Conservation (phyloP, 1,139 yeast genomes). For the Yamadazyma dendronema region DNA sequence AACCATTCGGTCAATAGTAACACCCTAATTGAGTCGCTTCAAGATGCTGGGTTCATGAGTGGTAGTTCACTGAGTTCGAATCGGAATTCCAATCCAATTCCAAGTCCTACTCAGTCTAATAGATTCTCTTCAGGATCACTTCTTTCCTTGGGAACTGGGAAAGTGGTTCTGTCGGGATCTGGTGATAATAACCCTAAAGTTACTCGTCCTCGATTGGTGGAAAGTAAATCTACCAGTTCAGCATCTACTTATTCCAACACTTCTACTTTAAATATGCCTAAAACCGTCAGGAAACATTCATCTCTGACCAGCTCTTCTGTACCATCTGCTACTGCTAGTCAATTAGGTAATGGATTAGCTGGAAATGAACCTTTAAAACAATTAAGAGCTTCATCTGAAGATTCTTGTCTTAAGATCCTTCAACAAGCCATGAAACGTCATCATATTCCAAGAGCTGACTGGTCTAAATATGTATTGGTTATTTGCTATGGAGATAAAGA, state of each 20-base stretch:
- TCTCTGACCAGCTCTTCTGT: conserved; percentile 10
- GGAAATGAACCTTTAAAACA: conserved; percentile 74
- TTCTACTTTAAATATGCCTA: conserved; percentile 7
- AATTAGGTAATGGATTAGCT: background rate
- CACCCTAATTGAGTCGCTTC: conserved; percentile 15
- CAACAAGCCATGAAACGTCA: conserved; percentile 91
- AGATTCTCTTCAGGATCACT: conserved; percentile 41
- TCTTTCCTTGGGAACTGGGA: conserved; percentile 44
- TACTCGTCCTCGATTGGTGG: conserved; percentile 32
- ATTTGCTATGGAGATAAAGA: conserved; percentile 92
- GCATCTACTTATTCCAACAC: conserved; percentile 16
- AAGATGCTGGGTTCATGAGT: conserved; percentile 12
- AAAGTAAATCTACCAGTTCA: conserved; percentile 27
- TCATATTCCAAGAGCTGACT: conserved; percentile 73
- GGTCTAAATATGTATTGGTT: conserved; percentile 86
- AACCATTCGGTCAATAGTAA: conserved; percentile 14
- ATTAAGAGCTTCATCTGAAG: conserved; percentile 84
- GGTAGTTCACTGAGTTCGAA: conserved; percentile 10
- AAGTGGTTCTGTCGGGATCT: conserved; percentile 29
- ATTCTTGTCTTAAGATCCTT: conserved; percentile 83
- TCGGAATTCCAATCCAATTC: conserved; percentile 16
- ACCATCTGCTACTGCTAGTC: conserved; percentile 1
- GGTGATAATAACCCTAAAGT: background rate
- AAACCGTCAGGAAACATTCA: conserved; percentile 14
- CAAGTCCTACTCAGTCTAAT: conserved; percentile 43